Conservation (phyloP, 192 early-diverging fungal species). For the Pilaira anomala region DNA sequence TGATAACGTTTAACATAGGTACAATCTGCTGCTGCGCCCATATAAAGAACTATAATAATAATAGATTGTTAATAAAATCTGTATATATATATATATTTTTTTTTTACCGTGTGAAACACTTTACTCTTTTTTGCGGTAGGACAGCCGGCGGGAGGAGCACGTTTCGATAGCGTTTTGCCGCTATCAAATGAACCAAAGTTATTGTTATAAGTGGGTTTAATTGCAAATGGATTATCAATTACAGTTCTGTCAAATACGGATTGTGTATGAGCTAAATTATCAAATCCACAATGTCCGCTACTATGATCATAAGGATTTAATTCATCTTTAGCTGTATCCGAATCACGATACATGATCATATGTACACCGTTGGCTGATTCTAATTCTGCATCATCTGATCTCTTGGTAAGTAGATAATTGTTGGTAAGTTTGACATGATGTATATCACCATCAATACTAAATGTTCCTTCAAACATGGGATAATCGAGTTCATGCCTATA, state of each 20-base stretch:
- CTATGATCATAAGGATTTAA: not conserved
- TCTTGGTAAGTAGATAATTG: conserved; percentile 53
- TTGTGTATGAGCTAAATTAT: not conserved
- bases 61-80: not conserved
- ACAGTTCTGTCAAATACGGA: not conserved
- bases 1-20: conserved; percentile 60
- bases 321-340: conserved; percentile 41
- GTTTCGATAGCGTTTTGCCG: not conserved
- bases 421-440: conserved; percentile 54
- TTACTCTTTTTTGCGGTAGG: conserved; percentile 31
- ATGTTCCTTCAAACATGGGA: conserved; percentile 58
- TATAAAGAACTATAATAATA: conserved; percentile 29
- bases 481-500: conserved; percentile 19
- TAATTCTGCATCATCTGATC: conserved; percentile 48
- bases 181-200: not conserved
- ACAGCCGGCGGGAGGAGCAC: conserved; percentile 8
- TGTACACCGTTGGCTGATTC: conserved; percentile 31
- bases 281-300: conserved; percentile 14
- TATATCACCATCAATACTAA: conserved; percentile 48
- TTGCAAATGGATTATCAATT: not conserved
- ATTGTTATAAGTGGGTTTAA: not conserved
- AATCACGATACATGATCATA: conserved; percentile 63
- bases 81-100: not conserved
- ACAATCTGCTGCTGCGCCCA: conserved; percentile 66
- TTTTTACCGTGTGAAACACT: not conserved